Conservation (phyloP, 1,139 yeast genomes). For the Pneumocystis murina region DNA sequence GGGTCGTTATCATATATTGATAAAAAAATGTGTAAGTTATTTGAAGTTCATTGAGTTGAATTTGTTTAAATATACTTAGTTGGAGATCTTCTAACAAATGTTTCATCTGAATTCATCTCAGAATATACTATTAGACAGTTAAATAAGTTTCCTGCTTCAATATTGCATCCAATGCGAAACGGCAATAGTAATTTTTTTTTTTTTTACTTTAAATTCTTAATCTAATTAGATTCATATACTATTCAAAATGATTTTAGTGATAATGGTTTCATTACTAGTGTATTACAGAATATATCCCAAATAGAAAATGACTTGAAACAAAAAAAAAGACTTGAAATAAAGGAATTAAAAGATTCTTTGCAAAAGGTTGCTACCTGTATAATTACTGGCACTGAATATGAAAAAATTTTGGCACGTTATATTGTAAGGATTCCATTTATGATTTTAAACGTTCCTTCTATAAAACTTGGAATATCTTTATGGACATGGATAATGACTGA, state of each 20-base stretch:
- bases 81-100: slow-evolving; percentile 33
- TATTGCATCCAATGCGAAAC: not conserved
- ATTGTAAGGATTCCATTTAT: slow-evolving; percentile 60
- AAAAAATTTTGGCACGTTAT: slow-evolving; percentile 13
- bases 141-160: slow-evolving; percentile 2
- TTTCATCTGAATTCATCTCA: slow-evolving; percentile 59
- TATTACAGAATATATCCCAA: not conserved
- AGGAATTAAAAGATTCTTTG: slow-evolving; percentile 14
- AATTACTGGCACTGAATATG: slow-evolving; percentile 10
- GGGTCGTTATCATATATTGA: slow-evolving; percentile 54
- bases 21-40: slow-evolving; percentile 30
- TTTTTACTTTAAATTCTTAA: not conserved
- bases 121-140: slow-evolving; percentile 56
- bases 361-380: slow-evolving; percentile 15
- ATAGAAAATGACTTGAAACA: slow-evolving; percentile 4
- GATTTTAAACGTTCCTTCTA: slow-evolving; percentile 42
- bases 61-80: not conserved
- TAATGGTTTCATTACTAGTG: not conserved
- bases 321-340: slow-evolving; percentile 12
- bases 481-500: slow-evolving; percentile 77
- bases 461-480: slow-evolving; percentile 53
- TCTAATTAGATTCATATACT: not conserved
- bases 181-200: not conserved
- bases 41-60: not conserved
- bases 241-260: not conserved